Evolutionary conservation across 768 basidiomycete genomes (phyloP).

Genomic region (Collybia sp.): DNA sequence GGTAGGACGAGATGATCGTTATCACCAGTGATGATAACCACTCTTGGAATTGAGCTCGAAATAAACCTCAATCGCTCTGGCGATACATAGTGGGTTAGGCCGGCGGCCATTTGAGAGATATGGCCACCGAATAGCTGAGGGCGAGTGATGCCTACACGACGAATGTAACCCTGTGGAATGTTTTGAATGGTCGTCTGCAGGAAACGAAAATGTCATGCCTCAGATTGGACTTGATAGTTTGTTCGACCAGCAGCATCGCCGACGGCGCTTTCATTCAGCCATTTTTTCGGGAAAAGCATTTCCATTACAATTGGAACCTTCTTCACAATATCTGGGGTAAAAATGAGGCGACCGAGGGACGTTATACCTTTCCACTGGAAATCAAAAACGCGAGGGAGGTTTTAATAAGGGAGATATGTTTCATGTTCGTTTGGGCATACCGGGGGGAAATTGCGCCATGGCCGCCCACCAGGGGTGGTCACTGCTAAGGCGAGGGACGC

Average conservation of each 20-base stretch:
- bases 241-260: constrained; percentile 54
- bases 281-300: constrained; percentile 57
- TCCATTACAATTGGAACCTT: constrained; percentile 48
- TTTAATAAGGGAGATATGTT: background rate
- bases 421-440: constrained; percentile 37
- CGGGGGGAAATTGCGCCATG: constrained; percentile 59
- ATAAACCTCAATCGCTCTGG: constrained; percentile 43
- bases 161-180: constrained; percentile 34
- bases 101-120: constrained; percentile 72
- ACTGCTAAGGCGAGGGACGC: constrained; percentile 62
- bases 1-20: constrained; percentile 55
- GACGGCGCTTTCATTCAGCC: constrained; percentile 52
- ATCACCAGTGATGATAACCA: constrained; percentile 65
- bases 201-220: constrained; percentile 28
- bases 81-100: constrained; percentile 55
- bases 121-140: constrained; percentile 58
- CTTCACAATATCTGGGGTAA: constrained; percentile 40
- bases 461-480: constrained; percentile 60
- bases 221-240: constrained; percentile 55
- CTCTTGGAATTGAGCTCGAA: constrained; percentile 56
- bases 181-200: background rate
- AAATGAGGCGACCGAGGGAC: constrained; percentile 27
- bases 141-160: constrained; percentile 45
- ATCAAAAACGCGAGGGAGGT: background rate
- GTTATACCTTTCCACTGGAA: constrained; percentile 34